These are phyloP conservation scores for Papiliotrema flavescens DNA, from an alignment of 1,284 basidiomycete species.

Conservation along the genomic window DNA sequence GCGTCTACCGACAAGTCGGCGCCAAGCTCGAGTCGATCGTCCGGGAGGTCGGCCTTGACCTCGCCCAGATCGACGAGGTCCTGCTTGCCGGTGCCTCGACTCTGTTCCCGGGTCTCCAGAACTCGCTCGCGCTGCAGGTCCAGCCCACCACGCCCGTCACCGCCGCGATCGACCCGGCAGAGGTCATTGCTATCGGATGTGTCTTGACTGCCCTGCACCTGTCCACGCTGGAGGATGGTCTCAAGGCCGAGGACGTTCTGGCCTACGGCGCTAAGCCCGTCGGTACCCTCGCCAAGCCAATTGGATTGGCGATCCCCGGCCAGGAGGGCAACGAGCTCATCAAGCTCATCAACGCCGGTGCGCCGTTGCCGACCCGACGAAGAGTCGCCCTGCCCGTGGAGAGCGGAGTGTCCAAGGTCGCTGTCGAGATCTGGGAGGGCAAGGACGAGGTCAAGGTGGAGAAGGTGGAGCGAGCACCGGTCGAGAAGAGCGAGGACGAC, in stretches of 20 bases:
- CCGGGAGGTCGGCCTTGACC: constrained; percentile 62
- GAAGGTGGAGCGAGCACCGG: constrained; percentile 54
- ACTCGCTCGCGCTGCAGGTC: constrained; percentile 68
- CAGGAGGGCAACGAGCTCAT: constrained; percentile 51
- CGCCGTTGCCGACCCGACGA: constrained; percentile 73
- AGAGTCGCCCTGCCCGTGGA: constrained; percentile 67
- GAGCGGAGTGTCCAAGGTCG: constrained; percentile 58
- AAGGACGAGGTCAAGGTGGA: constrained; percentile 74
- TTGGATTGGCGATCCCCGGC: constrained; percentile 78
- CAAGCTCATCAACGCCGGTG: constrained; percentile 66
- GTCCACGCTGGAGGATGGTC: constrained; percentile 52
- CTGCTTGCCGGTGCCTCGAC: constrained; percentile 87
- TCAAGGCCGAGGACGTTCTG: constrained; percentile 51
- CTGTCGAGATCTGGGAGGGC: constrained; percentile 84
- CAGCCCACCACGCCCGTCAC: constrained; percentile 58
- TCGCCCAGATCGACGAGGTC: constrained; percentile 80
- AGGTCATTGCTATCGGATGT: constrained; percentile 82
- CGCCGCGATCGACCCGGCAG: constrained; percentile 74
- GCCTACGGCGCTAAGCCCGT: constrained; percentile 53
- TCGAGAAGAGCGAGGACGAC: constrained; percentile 37
- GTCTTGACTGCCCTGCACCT: constrained; percentile 80
- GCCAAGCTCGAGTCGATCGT: constrained; percentile 63
- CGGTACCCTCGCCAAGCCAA: constrained; percentile 61
- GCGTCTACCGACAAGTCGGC: constrained; percentile 70
- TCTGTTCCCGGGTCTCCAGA: constrained; percentile 78